These are phyloP conservation scores for Zygotorulaspora sp. DNA, from an alignment of 805 yeast species.

Conservation along the genomic window DNA sequence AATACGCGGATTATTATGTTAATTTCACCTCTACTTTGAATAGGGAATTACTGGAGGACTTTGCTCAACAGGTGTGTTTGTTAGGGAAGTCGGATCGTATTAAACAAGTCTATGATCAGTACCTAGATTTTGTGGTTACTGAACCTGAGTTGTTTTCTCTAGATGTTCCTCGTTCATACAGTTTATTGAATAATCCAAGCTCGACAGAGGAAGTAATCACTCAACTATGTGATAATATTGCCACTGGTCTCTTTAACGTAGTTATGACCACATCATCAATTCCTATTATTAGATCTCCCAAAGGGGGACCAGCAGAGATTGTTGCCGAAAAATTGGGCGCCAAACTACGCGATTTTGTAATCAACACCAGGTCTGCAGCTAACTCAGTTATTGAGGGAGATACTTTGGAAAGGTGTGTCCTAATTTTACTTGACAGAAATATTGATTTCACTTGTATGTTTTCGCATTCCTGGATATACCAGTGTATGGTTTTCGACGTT, in stretches of 20 bases:
- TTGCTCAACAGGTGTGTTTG: constrained; percentile 76
- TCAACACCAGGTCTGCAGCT: constrained; percentile 47
- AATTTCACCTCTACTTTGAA: constrained; percentile 80
- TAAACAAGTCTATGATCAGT: constrained; percentile 90
- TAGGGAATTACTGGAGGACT: constrained; percentile 77
- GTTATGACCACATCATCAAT: constrained; percentile 72
- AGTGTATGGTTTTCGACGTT: constrained; percentile 92
- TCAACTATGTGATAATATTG: constrained; percentile 59
- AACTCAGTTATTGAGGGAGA: constrained; percentile 20
- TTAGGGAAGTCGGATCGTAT: constrained; percentile 67
- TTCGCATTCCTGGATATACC: constrained; percentile 96
- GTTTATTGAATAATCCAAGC: constrained; percentile 61
- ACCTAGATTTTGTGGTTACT: constrained; percentile 83
- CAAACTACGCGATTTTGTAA: constrained; percentile 77
- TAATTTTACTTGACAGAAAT: constrained; percentile 80
- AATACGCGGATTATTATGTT: constrained; percentile 73
- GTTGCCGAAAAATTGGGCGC: constrained; percentile 84
- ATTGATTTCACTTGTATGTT: constrained; percentile 91
- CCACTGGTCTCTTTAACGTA: constrained; percentile 75
- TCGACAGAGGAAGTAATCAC: constrained; percentile 75
- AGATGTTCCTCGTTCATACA: constrained; percentile 62
- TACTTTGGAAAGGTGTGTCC: constrained; percentile 60
- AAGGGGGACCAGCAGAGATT: constrained; percentile 93
- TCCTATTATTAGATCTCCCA: constrained; percentile 87
- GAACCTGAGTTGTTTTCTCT: constrained; percentile 87